These are phyloP conservation scores for Penicillium cinerascens DNA, from an alignment of 495 filamentous ascomycete species.

Conservation along the genomic window DNA sequence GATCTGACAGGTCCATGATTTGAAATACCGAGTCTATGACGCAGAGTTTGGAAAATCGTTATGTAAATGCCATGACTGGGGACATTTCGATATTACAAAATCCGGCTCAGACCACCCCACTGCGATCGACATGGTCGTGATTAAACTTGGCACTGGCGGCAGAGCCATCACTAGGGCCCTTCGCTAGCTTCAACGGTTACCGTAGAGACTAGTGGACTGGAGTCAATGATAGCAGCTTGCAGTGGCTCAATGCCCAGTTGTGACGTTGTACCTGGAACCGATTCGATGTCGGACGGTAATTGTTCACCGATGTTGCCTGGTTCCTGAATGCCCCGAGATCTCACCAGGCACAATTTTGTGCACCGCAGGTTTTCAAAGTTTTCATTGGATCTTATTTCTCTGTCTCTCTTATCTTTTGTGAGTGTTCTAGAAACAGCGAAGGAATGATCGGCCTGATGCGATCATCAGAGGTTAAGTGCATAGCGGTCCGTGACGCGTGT, in stretches of 20 bases:
- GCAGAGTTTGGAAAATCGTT: background rate
- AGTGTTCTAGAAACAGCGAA: background rate
- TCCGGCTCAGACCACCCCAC: conserved; percentile 1
- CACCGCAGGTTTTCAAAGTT: background rate
- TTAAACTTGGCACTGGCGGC: conserved; percentile 10
- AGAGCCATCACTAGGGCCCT: conserved; percentile 1
- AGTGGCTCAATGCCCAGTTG: background rate
- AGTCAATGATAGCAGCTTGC: conserved; percentile 1
- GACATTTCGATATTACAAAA: background rate
- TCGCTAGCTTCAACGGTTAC: conserved; percentile 3
- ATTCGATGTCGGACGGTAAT: background rate
- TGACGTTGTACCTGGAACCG: background rate
- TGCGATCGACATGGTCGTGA: conserved; percentile 9
- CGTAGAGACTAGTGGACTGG: background rate
- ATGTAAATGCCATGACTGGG: background rate
- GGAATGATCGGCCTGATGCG: background rate
- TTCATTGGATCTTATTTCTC: background rate
- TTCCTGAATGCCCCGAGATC: background rate
- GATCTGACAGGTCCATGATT: no score
- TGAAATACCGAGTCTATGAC: background rate
- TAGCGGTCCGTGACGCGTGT: background rate
- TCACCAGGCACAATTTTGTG: background rate
- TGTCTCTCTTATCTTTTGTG: background rate
- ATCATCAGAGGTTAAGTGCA: background rate
- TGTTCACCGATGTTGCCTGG: background rate